A percentile compares a stretch with the other conserved stretches of the same genome.
These are phyloP conservation scores for Coemansia furcata DNA, from an alignment of 192 early-diverging fungal genomes.

Conservation along the genomic window DNA sequence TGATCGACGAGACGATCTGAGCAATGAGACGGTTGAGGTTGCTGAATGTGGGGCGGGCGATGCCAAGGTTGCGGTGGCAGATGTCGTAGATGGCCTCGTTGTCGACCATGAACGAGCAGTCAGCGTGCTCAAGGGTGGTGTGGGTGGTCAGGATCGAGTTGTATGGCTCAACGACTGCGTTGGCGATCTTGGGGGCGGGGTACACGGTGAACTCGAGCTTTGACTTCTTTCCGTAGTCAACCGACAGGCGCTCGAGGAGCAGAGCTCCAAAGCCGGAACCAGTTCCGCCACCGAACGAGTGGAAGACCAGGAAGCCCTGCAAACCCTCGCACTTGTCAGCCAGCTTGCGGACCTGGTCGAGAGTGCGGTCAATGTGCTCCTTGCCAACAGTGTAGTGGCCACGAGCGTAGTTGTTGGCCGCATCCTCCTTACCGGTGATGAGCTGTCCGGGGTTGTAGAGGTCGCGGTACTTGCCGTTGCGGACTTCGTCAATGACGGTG, in stretches of 20 bases:
- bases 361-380: constrained; percentile 94
- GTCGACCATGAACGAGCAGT: constrained; percentile 99
- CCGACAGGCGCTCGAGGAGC: constrained; percentile 96
- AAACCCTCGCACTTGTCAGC: constrained; percentile 98
- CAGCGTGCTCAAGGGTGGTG: constrained; percentile 97
- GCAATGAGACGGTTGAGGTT: constrained; percentile 98
- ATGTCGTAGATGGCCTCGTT: constrained; percentile 99
- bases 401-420: constrained; percentile 99
- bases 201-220: constrained; percentile 99
- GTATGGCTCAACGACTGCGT: constrained; percentile 96
- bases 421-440: constrained; percentile 99
- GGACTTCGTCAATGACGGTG: constrained; percentile 97
- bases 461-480: constrained; percentile 96
- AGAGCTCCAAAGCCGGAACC: constrained; percentile 99
- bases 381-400: constrained; percentile 99
- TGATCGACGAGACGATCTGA: constrained; percentile 99
- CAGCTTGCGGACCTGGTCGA: constrained; percentile 96
- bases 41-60: constrained; percentile 94
- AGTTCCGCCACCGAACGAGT: constrained; percentile 99
- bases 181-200: constrained; percentile 96
- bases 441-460: constrained; percentile 94
- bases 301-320: constrained; percentile 99
- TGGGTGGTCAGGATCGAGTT: constrained; percentile 99
- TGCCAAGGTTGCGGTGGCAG: constrained; percentile 96
- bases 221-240: constrained; percentile 99